These are phyloP conservation scores for Scheffersomyces segobiensis DNA, from an alignment of 1,139 yeast genomes.

Conservation along the genomic window DNA sequence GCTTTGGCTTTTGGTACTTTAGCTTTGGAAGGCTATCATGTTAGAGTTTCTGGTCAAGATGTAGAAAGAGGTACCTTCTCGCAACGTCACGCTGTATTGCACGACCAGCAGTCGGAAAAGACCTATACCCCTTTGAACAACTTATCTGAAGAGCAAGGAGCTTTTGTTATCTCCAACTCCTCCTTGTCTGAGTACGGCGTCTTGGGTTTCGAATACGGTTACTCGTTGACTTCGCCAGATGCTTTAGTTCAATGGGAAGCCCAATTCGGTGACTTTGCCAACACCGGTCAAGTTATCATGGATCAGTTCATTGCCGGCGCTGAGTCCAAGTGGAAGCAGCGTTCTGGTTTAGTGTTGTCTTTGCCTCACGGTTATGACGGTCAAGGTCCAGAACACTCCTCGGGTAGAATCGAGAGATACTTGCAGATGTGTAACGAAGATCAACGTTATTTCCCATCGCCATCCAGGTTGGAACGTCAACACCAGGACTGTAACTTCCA, in stretches of 20 bases:
- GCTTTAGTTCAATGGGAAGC: slow-evolving; percentile 99
- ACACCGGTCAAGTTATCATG: slow-evolving; percentile 96
- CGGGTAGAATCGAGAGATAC: slow-evolving; percentile 97
- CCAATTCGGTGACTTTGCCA: slow-evolving; percentile 99
- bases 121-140: slow-evolving; percentile 84
- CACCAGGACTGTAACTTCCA: slow-evolving; percentile 99
- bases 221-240: slow-evolving; percentile 95
- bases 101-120: slow-evolving; percentile 86
- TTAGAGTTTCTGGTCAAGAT: slow-evolving; percentile 98
- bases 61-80: slow-evolving; percentile 99
- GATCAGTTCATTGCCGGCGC: slow-evolving; percentile 98
- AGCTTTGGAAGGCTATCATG: slow-evolving; percentile 91
- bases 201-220: slow-evolving; percentile 99
- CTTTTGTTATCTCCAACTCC: slow-evolving; percentile 89
- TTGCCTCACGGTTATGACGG: slow-evolving; percentile 99
- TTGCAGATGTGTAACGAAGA: slow-evolving; percentile 96
- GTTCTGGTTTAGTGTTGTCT: slow-evolving; percentile 93
- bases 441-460: slow-evolving; percentile 88
- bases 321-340: slow-evolving; percentile 98
- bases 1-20: slow-evolving; percentile 96
- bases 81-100: slow-evolving; percentile 98
- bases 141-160: slow-evolving; percentile 79
- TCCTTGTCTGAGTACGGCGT: slow-evolving; percentile 98
- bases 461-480: slow-evolving; percentile 89
- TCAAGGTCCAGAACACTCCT: slow-evolving; percentile 99